Conservation (phyloP, 495 filamentous ascomycete genomes). For the Penicillium simplicissimum region DNA sequence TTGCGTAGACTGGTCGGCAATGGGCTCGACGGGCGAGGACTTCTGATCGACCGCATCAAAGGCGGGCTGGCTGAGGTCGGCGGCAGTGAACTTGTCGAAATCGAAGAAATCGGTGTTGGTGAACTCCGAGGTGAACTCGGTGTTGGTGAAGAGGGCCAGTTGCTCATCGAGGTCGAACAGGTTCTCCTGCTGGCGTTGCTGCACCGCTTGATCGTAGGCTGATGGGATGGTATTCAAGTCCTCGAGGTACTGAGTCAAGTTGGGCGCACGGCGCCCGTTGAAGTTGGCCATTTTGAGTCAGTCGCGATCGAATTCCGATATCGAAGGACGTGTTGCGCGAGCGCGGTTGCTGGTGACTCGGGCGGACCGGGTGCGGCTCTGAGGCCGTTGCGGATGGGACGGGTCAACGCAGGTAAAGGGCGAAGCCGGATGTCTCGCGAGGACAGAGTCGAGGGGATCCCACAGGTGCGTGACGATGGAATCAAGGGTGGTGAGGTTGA, state of each 20-base stretch:
- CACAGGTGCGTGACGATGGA: constrained; percentile 6
- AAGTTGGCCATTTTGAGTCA: constrained; percentile 61
- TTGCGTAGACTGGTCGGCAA: constrained; percentile 20
- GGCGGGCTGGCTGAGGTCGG: constrained; percentile 39
- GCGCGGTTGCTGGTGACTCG: constrained; percentile 4
- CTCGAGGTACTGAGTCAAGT: constrained; percentile 85
- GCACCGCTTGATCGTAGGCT: constrained; percentile 62
- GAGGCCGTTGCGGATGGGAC: neutral
- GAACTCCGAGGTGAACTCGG: constrained; percentile 23
- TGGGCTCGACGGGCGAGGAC: constrained; percentile 24
- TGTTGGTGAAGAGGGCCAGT: constrained; percentile 88
- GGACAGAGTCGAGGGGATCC: neutral
- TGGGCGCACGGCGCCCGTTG: constrained; percentile 70
- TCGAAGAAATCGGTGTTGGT: constrained; percentile 71
- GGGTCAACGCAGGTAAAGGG: constrained; percentile 6
- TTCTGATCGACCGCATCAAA: constrained; percentile 40
- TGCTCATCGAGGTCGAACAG: constrained; percentile 68
- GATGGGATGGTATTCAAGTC: constrained; percentile 78
- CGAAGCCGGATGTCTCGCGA: neutral
- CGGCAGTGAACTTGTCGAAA: constrained; percentile 62
- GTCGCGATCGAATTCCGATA: neutral
- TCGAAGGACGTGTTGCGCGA: constrained; percentile 11
- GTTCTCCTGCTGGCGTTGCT: constrained; percentile 54
- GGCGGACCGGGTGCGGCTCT: constrained; percentile 28
- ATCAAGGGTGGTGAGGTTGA: constrained; percentile 6